These are phyloP conservation scores for Pseudogymnoascus sp. DNA, from an alignment of 2,329 filamentous ascomycete genomes.

Conservation along the genomic window DNA sequence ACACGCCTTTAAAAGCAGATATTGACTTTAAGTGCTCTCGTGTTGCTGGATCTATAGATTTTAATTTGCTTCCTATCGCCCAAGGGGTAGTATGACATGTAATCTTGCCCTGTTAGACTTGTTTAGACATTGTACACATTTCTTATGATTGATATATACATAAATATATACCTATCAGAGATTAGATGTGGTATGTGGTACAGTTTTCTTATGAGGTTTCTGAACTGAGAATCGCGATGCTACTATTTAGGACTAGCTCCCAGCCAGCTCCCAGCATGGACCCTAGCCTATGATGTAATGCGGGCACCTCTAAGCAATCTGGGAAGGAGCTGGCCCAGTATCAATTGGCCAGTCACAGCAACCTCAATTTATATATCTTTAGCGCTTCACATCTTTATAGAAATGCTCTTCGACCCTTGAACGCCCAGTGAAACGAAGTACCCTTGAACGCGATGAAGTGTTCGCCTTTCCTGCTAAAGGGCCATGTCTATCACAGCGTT, in stretches of 20 bases:
- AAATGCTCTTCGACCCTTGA: not conserved
- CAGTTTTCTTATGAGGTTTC: not conserved
- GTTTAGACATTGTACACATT: too few relatives aligned
- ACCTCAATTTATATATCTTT: not conserved
- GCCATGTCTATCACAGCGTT: not conserved
- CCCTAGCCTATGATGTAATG: not conserved
- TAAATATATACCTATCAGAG: not conserved
- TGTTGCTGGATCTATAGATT: too few relatives aligned
- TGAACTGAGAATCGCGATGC: not conserved
- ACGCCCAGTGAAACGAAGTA: not conserved
- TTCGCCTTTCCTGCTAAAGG: not conserved
- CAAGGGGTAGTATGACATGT: too few relatives aligned
- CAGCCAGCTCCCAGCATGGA: not conserved
- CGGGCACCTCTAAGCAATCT: not conserved
- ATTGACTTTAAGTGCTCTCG: too few relatives aligned
- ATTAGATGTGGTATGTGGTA: too few relatives aligned
- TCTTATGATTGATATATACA: too few relatives aligned
- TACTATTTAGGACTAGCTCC: not conserved
- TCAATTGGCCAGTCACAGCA: not conserved
- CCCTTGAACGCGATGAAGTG: conserved; percentile 7
- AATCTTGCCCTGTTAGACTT: too few relatives aligned
- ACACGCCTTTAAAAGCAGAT: too few relatives aligned
- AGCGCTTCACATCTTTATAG: not conserved
- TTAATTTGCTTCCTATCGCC: too few relatives aligned
- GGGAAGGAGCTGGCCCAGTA: not conserved